A percentile compares a stretch with the other conserved stretches of the same genome.
phyloP scores from a whole-genome alignment of 1,284 basidiomycete species.

The Rhodotorula sp. region DNA sequence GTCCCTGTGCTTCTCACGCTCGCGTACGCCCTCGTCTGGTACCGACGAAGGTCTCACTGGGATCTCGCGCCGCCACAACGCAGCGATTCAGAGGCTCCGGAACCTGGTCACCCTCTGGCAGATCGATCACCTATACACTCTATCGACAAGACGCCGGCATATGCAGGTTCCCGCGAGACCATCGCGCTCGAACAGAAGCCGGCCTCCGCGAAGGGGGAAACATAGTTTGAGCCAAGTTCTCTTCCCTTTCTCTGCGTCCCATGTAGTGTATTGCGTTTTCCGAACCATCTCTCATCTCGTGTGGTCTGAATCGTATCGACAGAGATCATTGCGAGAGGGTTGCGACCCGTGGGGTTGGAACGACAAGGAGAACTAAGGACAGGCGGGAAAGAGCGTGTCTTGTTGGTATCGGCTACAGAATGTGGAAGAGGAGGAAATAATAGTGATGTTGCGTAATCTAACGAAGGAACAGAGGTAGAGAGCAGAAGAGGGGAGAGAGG shows the following conservation, averaged over 20 bases:
- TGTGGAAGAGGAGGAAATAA: neutral
- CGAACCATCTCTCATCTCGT: neutral
- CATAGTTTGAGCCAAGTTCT: neutral
- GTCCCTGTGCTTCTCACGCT: constrained; percentile 46
- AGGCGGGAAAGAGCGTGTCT: neutral
- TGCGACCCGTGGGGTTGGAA: neutral
- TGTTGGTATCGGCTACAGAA: neutral
- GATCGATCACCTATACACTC: neutral
- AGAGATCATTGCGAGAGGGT: neutral
- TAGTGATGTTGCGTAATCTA: neutral
- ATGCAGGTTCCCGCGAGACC: neutral
- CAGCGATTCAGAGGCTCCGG: neutral
- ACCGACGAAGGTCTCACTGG: constrained; percentile 11
- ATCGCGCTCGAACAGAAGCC: neutral
- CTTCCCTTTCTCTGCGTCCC: neutral
- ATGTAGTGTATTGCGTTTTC: neutral
- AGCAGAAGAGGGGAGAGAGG: neutral
- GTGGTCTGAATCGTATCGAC: neutral
- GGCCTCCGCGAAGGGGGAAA: neutral
- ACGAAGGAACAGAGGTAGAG: constrained; percentile 7
- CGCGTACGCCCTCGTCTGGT: constrained; percentile 13
- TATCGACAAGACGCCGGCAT: neutral
- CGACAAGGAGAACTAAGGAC: too few species aligned
- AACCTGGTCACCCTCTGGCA: neutral
- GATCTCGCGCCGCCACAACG: constrained; percentile 6